Base-by-base conservation (phyloP, 257 asterid genomes). In the Nicotiana sylvestris region DNA sequence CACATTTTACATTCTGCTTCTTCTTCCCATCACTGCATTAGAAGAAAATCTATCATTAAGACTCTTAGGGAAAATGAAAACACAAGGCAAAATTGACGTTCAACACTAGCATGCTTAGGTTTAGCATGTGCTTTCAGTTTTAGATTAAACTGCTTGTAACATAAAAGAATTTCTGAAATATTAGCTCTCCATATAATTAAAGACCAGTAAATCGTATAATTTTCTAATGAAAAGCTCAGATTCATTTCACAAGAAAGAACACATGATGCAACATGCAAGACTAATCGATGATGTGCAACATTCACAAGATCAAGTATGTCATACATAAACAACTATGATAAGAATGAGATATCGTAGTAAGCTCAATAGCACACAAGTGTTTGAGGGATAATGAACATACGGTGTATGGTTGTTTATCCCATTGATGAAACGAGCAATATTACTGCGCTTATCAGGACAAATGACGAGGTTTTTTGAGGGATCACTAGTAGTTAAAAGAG, bases 371-470 rank as follows among this genome's bases (percentile, higher is more conserved):
- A 53, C 15, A 18, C 35, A 74, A 74, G 46, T 49, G 79, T 9
- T 53, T 66, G 43, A 62, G 35, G 53, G 82, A 81, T 43, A 18
- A 62, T 46, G 77, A 27, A 88, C 97, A 2, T 92, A 95, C 98
- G 82, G 87, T 18, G 93, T 83, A 72, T 96, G 94, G 86, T 96
- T 96, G 93, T 96, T 96, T 90, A 96, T 94, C 85, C 99, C 99
- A 76, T 90, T 96, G 83, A 96, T 89, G 85, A 96, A 94, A 30
- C 98, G 91, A 77, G 99, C 99, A 64, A 96, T 94, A 81, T 94
- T 96, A 62, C 98, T 93, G 6, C 87, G 91, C 82, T 90, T 91
- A 81, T 96, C 98, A 0, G 99, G 99, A 53, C 98, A 92, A 81
- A 96, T 93, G 83, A 93, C 98, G 0, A 96, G 95, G 81, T 90